Base-by-base conservation (phyloP, 164 flowering plant genomes). In the Annona squamosa region DNA sequence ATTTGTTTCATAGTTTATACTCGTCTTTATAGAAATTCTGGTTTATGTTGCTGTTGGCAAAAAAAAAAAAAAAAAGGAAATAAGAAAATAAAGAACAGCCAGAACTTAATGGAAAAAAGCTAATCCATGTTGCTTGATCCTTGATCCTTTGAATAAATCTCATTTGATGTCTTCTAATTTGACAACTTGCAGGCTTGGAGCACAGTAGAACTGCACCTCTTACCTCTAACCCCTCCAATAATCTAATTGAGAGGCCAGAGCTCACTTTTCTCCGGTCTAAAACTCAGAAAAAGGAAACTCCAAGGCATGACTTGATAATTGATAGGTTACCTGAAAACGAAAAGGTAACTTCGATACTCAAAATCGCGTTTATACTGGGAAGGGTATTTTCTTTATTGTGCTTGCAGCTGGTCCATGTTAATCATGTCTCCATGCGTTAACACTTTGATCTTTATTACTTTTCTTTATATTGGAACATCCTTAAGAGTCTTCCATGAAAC, bases 261-360 rank as follows among this genome's bases (percentile, higher is more conserved):
- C 69, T 77, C 62, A 19, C 74, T 47, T 70, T 83, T 47, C 77
- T 78, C 43, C 86, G 91, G 80, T 91, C 92, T 71, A 84, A 90
- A 89, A 87, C 90, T 16, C 93, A 89, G 81, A 87, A 75, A 77
- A 85, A 63, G 80, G 86, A 76, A 5, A 77, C 67, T 48, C 81
- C 83, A 68, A 82, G 77, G 82, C 85, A 73, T 79, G 87, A 87
- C 45, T 74, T 85, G 69, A 87, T 80, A 71, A 78, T 94, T 77
- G 97, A 94, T 76, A 85, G 87, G 79, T 76, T 91, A 63, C 84
- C 93, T 48, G 94, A 92, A 73, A 85, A 80, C 74, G 91, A 91
- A 77, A 90, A 88, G 97, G 97, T 92, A 74, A 72, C 41, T 74
- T 16, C 44, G 13, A 44, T 52, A 7, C 4, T 62, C 63, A 19